Conservation (phyloP, 352 stramenopile species). For the Globisporangium iwayamae region DNA sequence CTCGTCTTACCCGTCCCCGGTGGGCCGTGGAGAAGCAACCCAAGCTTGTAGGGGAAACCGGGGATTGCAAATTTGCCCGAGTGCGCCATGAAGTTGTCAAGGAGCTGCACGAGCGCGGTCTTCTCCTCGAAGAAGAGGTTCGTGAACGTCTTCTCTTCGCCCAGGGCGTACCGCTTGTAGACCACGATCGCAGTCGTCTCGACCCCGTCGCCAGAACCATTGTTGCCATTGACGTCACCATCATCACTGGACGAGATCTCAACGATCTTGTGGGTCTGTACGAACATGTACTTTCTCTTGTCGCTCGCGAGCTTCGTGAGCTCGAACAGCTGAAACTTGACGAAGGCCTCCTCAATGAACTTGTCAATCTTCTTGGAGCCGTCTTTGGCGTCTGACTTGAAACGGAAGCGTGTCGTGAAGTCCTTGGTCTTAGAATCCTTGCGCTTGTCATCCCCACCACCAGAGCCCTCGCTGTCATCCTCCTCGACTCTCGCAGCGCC, state of each 20-base stretch:
- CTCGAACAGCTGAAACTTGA: conserved; percentile 31
- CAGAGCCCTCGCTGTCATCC: background rate
- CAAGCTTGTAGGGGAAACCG: conserved; percentile 88
- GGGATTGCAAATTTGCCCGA: conserved; percentile 83
- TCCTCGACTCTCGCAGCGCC: conserved; percentile 4
- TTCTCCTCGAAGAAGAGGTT: conserved; percentile 89
- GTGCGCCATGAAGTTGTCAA: conserved; percentile 71
- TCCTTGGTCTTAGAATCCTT: conserved; percentile 18
- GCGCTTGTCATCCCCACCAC: background rate
- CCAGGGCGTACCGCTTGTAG: conserved; percentile 78
- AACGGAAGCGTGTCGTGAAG: conserved; percentile 1
- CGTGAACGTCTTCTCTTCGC: conserved; percentile 86
- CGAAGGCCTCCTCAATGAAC: conserved; percentile 31
- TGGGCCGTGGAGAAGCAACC: conserved; percentile 82
- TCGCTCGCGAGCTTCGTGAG: conserved; percentile 30
- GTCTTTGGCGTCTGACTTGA: conserved; percentile 8
- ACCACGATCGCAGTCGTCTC: conserved; percentile 9
- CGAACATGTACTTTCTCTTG: conserved; percentile 45
- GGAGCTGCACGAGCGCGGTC: conserved; percentile 49
- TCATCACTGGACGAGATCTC: background rate
- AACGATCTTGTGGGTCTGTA: conserved; percentile 20
- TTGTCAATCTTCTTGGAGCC: conserved; percentile 37
- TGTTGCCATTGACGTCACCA: conserved; percentile 7
- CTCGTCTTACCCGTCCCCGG: conserved; percentile 90
- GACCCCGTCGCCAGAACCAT: background rate